Evolutionary conservation across 2,329 filamentous ascomycete species (phyloP), one percentile per base, ranked within the genome.

Genomic region (Clathrospora elynae): DNA sequence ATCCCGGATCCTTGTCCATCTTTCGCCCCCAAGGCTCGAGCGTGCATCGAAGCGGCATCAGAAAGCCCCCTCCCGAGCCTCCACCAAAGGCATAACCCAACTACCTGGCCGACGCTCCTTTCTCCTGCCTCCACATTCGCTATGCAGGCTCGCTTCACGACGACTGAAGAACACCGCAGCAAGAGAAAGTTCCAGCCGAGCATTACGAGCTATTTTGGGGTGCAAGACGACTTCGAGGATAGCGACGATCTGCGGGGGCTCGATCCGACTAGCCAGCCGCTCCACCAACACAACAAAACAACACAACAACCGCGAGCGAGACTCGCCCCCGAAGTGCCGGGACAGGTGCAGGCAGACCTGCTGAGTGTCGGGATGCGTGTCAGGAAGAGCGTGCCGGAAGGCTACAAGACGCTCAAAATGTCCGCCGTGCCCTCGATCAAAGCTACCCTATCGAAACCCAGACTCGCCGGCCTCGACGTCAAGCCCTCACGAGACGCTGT

Each of bases 301-400:
- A 20, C 43, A 34, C 51, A 49, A 31, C 46, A 43, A 16, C 49
- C 53, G 17, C 50, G 42, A 23, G 41, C 53, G 31, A 57, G 46
- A 32, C 46, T 59, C 32, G 48, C 66, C n/a, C 81, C 83, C 3
- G 59, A 68, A 3, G 75, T 91, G 10, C 84, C 88, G 1, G 71
- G 78, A 16, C 77, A 77, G 6, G 78, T 95, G 20, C 89, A 96
- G 71, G 80, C 90, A 23, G 87, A 87, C 50, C 84, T 97, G n/a
- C 78, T 96, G 28, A 88, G 81, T 60, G 92, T 97, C 53, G 92
- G 92, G 61, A 96, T 96, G 90, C 86, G 92, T 16, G 81, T 97
- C 35, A 87, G 92, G 66, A 97, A 97, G 74, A 88, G 88, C 8
- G 87, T 97, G 6, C 87, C 90, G 1, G 91, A 96, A 67, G 92